phyloP scores from a whole-genome alignment of 2,329 filamentous ascomycete genomes.

The Ceratocystis alfenasii region DNA sequence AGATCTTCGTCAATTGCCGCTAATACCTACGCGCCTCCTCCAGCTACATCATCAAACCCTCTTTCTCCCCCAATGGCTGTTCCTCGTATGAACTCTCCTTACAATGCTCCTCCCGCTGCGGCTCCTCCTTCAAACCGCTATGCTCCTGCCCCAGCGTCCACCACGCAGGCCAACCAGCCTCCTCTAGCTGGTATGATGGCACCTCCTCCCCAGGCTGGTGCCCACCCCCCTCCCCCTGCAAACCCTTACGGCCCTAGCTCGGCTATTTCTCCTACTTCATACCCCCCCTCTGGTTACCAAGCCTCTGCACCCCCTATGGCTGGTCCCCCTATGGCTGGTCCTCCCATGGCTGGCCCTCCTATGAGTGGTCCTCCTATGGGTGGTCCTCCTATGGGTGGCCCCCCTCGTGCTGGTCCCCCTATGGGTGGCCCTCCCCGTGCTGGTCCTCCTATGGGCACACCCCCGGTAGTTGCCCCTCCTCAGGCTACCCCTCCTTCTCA shows the following conservation, averaged over 20 bases:
- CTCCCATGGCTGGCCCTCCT: conserved; percentile 32
- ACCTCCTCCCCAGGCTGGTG: conserved; percentile 33
- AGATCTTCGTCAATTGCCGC: conserved; percentile 23
- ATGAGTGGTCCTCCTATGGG: conserved; percentile 24
- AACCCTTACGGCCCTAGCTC: conserved; percentile 35
- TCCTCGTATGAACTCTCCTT: conserved; percentile 69
- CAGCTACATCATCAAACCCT: conserved; percentile 54
- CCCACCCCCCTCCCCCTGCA: conserved; percentile 38
- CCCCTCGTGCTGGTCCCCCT: conserved; percentile 31
- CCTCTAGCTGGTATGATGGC: conserved; percentile 31
- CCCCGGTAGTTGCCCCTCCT: conserved; percentile 24
- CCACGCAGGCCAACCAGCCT: conserved; percentile 29
- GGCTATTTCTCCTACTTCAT: conserved; percentile 25
- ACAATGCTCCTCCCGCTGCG: conserved; percentile 63
- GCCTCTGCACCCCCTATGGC: conserved; percentile 36
- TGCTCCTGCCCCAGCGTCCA: conserved; percentile 44
- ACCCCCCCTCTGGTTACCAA: conserved; percentile 25
- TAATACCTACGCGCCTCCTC: conserved; percentile 38
- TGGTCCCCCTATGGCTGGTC: conserved; percentile 32
- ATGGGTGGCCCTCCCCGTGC: conserved; percentile 24
- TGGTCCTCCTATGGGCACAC: conserved; percentile 26
- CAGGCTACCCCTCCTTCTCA: conserved; percentile 7
- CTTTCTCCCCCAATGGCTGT: conserved; percentile 34
- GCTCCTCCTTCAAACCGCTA: conserved; percentile 65
- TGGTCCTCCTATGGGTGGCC: conserved; percentile 26